Conservation (phyloP, 106 monocot genomes). For the Allium fistulosum region DNA sequence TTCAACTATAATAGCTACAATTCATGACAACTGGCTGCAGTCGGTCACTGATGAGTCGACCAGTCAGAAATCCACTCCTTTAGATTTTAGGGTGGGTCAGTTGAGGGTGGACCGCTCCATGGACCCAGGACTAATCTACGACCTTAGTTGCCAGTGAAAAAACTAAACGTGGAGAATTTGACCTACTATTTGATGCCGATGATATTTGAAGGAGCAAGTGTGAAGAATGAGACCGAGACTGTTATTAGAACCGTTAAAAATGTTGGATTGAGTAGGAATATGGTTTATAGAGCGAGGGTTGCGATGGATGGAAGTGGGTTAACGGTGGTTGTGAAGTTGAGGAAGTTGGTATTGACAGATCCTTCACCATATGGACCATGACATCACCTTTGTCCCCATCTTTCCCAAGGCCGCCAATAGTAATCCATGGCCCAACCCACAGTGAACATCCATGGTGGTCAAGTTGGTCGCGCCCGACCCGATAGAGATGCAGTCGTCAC, state of each 20-base stretch:
- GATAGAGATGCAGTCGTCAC: too few relatives aligned
- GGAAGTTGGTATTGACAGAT: conserved; percentile 55
- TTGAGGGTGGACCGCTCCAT: conserved; percentile 57
- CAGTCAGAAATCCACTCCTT: too few relatives aligned
- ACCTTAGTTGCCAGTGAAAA: conserved; percentile 39
- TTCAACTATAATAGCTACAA: conserved; percentile 53
- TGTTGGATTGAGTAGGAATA: conserved; percentile 32
- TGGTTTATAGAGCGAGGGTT: conserved; percentile 45
- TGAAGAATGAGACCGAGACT: conserved; percentile 29
- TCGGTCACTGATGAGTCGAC: conserved; percentile 30
- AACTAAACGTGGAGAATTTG: conserved; percentile 37
- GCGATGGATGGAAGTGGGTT: conserved; percentile 35
- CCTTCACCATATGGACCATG: too few relatives aligned
- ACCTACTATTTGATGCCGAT: conserved; percentile 84
- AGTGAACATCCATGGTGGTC: too few relatives aligned
- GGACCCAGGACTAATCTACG: conserved; percentile 91
- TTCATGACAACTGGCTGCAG: conserved; percentile 47
- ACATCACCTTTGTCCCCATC: too few relatives aligned
- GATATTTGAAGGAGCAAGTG: conserved; percentile 29
- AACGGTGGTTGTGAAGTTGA: conserved; percentile 51
- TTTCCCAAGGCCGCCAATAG: too few relatives aligned
- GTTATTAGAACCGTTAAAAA: conserved; percentile 68
- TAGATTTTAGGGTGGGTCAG: conserved; percentile 69
- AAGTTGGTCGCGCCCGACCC: too few relatives aligned
- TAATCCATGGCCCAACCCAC: too few relatives aligned